Base-by-base conservation (phyloP, 495 filamentous ascomycete genomes). In the Aspergillus incahuasiensis region DNA sequence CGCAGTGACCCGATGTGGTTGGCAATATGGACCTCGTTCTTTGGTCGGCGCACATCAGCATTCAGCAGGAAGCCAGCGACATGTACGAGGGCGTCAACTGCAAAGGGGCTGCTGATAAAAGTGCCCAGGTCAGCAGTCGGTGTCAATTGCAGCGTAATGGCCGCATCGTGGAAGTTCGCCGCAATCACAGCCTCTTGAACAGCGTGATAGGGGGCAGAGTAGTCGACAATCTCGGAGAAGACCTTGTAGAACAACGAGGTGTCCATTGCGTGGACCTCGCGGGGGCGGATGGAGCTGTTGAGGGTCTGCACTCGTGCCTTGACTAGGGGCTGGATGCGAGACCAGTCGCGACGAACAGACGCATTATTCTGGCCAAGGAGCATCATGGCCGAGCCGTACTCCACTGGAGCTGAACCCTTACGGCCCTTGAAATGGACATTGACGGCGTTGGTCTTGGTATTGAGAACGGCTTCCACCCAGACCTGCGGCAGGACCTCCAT, bases 61-160 rank as follows among this genome's bases (percentile, higher is more conserved):
- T 55, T 55, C 11, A 55, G 44, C 34, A 55, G 9, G 44, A 55
- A 55, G 6, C 53, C 53, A 6, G 53, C 42, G n/a, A 55, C 20
- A 42, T 55, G 53, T 20, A 55, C 53, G 3, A 55, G 21, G 15
- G 53, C 30, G 22, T 55, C 53, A 5, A 40, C 21, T 9, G 20
- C 19, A 28, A 40, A 55, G 11, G 44, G 43, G 13, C 20, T 21
- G 18, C 19, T 16, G 12, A 11, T 28, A 44, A 28, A 48, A 6
- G 30, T n/a, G 8, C 41, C 24, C n/a, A 4, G 43, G 19, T 25
- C 35, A 2, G 32, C 19, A 20, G 19, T 28, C 2, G 44, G 2
- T 0, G 19, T 9, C 21, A 55, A 15, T 7, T 20, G 15, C 0
- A 55, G 1, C 0, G n/a, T 45, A 3, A 24, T 41, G 5, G 22